Percentiles rank a stretch among this genome's conserved stretches.
These are phyloP conservation scores for Boletus speciosus DNA, from an alignment of 768 basidiomycete genomes.

Conservation along the genomic window DNA sequence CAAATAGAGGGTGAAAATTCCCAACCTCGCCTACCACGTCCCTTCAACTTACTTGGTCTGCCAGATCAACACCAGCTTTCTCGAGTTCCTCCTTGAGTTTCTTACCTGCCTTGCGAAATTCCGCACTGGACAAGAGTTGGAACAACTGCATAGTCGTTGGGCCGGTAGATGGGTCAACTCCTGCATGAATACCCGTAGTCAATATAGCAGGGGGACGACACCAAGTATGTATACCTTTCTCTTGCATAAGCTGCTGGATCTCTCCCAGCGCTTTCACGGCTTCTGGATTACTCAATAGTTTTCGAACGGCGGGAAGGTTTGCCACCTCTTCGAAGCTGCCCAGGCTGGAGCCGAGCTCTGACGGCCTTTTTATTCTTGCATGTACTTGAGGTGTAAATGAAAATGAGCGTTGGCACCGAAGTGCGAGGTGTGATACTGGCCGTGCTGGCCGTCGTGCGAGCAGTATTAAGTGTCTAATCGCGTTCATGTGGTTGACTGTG, in stretches of 20 bases:
- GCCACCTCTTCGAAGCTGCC: constrained; percentile 39
- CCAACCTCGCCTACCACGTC: background rate
- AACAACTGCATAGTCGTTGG: constrained; percentile 54
- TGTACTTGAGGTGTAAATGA: constrained; percentile 28
- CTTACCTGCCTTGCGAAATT: constrained; percentile 48
- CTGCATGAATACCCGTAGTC: constrained; percentile 28
- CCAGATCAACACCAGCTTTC: constrained; percentile 59
- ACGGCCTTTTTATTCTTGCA: constrained; percentile 25
- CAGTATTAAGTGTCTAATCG: constrained; percentile 12
- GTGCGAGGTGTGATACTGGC: constrained; percentile 5
- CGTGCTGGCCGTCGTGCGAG: constrained; percentile 16
- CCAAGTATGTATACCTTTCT: constrained; percentile 39
- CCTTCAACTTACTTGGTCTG: constrained; percentile 43
- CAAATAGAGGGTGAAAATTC: background rate
- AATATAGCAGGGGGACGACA: background rate
- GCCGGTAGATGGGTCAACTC: constrained; percentile 44
- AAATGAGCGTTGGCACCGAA: constrained; percentile 25
- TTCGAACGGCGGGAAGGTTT: constrained; percentile 43
- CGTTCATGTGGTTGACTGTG: constrained; percentile 20
- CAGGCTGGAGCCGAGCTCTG: constrained; percentile 36
- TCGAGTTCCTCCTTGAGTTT: constrained; percentile 47
- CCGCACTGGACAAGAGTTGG: constrained; percentile 48
- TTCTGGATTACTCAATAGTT: constrained; percentile 47
- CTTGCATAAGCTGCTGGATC: constrained; percentile 45
- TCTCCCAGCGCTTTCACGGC: constrained; percentile 45